Conservation (phyloP, 1,284 basidiomycete species). For the Ustilago shanxiensis region DNA sequence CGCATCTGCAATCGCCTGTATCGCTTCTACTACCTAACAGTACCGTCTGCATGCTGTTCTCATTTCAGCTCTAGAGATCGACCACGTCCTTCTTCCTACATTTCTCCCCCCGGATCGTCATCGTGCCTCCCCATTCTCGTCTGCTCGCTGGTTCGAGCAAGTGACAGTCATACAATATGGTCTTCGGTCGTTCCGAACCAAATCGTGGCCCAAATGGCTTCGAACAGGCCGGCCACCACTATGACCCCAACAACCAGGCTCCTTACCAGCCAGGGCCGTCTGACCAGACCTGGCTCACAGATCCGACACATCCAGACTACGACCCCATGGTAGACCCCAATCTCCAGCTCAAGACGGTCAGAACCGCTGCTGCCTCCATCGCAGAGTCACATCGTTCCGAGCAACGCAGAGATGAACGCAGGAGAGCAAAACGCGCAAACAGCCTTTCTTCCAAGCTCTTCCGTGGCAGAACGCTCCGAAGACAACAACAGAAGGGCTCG, state of each 20-base stretch:
- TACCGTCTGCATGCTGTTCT: slow-evolving; percentile 10
- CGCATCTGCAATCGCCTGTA: neutral
- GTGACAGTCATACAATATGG: slow-evolving; percentile 15
- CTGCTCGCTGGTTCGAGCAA: slow-evolving; percentile 1
- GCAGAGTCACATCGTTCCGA: slow-evolving; percentile 65
- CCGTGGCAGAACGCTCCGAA: slow-evolving; percentile 51
- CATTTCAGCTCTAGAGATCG: neutral
- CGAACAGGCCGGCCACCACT: slow-evolving; percentile 47
- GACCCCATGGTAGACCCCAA: slow-evolving; percentile 64
- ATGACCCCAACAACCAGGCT: slow-evolving; percentile 53
- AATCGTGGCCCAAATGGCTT: slow-evolving; percentile 17
- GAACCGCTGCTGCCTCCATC: slow-evolving; percentile 66
- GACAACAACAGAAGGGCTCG: slow-evolving; percentile 39
- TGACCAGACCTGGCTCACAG: slow-evolving; percentile 50
- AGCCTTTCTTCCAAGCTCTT: slow-evolving; percentile 58
- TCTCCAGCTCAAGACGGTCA: slow-evolving; percentile 62
- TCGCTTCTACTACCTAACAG: neutral
- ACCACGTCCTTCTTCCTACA: neutral
- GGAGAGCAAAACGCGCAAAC: slow-evolving; percentile 44
- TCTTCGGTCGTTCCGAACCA: slow-evolving; percentile 34
- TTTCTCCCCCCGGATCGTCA: too few species aligned
- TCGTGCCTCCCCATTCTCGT: too few species aligned
- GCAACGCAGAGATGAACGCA: slow-evolving; percentile 54
- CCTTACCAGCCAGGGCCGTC: slow-evolving; percentile 57
- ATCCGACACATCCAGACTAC: slow-evolving; percentile 64